These are phyloP conservation scores for Boletales sp. DNA, from an alignment of 768 basidiomycete species.

Conservation along the genomic window DNA sequence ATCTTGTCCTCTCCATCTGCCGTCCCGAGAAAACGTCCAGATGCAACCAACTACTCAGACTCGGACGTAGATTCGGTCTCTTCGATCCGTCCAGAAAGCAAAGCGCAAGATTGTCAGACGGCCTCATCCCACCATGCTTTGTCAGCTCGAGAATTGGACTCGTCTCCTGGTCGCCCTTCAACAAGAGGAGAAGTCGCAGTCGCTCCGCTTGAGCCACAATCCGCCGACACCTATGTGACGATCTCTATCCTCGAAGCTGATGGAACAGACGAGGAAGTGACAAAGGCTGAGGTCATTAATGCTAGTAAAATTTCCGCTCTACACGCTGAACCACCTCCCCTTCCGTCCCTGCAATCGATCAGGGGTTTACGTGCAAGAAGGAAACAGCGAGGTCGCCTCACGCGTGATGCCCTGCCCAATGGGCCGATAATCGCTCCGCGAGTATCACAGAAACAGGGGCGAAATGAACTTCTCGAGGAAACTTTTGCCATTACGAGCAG, in stretches of 20 bases:
- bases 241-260: conserved; percentile 9
- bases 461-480: conserved; percentile 5
- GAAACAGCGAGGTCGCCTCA: conserved; percentile 6
- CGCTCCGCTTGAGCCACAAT: not conserved
- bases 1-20: not conserved
- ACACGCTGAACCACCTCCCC: not conserved
- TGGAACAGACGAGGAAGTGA: not conserved
- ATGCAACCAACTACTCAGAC: conserved; percentile 4
- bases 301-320: not conserved
- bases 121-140: not conserved
- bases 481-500: conserved; percentile 12
- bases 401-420: not conserved
- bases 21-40: not conserved
- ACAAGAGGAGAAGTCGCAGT: not conserved
- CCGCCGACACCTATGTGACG: not conserved
- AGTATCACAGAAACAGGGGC: conserved; percentile 6
- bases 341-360: conserved; percentile 12
- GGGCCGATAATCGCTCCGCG: not conserved
- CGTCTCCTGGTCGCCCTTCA: not conserved
- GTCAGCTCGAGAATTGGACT: not conserved
- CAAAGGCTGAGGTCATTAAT: not conserved
- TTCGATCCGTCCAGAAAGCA: conserved; percentile 2
- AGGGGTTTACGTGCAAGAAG: conserved; percentile 8
- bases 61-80: conserved; percentile 12
- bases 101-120: not conserved